A percentile compares a stretch with the other conserved stretches of the same genome.
These are phyloP conservation scores for Candida ortonii DNA, from an alignment of 805 yeast species.

Conservation along the genomic window DNA sequence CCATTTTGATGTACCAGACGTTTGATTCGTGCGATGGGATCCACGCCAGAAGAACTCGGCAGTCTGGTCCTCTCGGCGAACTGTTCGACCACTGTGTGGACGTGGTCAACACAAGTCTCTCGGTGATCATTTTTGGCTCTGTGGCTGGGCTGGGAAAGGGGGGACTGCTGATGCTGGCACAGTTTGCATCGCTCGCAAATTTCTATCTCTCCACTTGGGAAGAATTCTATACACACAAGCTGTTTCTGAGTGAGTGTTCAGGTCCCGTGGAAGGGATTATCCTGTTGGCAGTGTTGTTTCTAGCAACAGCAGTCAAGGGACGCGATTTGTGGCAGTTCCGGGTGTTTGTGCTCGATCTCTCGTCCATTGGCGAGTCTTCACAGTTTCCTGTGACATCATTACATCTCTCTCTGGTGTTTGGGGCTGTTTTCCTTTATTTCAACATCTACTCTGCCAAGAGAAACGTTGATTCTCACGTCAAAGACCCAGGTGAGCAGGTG, in stretches of 20 bases:
- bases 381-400: slow-evolving; percentile 37
- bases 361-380: slow-evolving; percentile 30
- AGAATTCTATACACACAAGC: slow-evolving; percentile 83
- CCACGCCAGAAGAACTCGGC: slow-evolving; percentile 95
- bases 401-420: slow-evolving; percentile 46
- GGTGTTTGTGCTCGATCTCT: slow-evolving; percentile 37
- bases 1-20: slow-evolving; percentile 87
- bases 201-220: slow-evolving; percentile 95
- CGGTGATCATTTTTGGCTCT: slow-evolving; percentile 68
- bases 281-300: slow-evolving; percentile 52
- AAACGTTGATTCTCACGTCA: slow-evolving; percentile 47
- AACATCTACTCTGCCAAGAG: slow-evolving; percentile 66
- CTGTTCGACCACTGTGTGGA: slow-evolving; percentile 85
- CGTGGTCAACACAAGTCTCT: slow-evolving; percentile 69
- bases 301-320: slow-evolving; percentile 67
- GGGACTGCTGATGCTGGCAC: slow-evolving; percentile 56
- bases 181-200: slow-evolving; percentile 72
- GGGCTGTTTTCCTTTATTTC: slow-evolving; percentile 54
- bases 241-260: slow-evolving; percentile 73
- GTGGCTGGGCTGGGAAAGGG: slow-evolving; percentile 76
- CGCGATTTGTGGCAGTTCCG: slow-evolving; percentile 60
- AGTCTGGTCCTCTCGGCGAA: slow-evolving; percentile 91
- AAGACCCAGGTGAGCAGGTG: slow-evolving; percentile 31
- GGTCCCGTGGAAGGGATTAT: slow-evolving; percentile 96
- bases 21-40: slow-evolving; percentile 96